These are phyloP conservation scores for Sporothrix protearum DNA, from an alignment of 2,329 filamentous ascomycete genomes.

Conservation along the genomic window DNA sequence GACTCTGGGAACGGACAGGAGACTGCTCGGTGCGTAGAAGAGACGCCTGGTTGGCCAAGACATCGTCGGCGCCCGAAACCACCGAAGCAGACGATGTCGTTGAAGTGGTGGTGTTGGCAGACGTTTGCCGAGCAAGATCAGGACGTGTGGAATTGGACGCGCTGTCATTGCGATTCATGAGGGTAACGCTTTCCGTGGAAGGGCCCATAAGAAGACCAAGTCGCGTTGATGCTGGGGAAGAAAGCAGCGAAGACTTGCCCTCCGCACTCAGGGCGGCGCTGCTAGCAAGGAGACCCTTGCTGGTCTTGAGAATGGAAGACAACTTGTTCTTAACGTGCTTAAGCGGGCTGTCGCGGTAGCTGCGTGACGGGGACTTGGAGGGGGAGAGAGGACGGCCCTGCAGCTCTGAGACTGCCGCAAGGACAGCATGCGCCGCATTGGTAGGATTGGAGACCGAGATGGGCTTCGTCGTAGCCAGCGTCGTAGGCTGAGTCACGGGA, in stretches of 20 bases:
- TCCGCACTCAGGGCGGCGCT: constrained; percentile 63
- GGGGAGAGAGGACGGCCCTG: constrained; percentile 44
- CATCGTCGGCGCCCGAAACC: constrained; percentile 28
- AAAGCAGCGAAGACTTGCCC: constrained; percentile 55
- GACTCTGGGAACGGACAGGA: constrained; percentile 41
- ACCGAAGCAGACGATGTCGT: neutral
- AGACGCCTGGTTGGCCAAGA: neutral
- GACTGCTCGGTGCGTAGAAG: constrained; percentile 22
- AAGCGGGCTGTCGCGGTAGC: constrained; percentile 68
- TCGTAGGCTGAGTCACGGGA: constrained; percentile 34
- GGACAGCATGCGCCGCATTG: constrained; percentile 18
- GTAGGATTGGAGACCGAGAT: constrained; percentile 58
- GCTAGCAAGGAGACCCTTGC: constrained; percentile 79
- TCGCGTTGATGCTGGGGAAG: constrained; percentile 47
- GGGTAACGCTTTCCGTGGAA: constrained; percentile 49
- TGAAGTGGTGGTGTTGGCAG: neutral
- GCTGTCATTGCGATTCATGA: constrained; percentile 30
- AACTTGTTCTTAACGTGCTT: constrained; percentile 92
- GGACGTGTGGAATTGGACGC: constrained; percentile 44
- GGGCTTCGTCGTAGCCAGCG: constrained; percentile 52
- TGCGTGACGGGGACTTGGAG: constrained; percentile 55
- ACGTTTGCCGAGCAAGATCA: constrained; percentile 42
- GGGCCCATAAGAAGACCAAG: constrained; percentile 43
- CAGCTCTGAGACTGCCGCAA: constrained; percentile 47
- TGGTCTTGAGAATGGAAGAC: constrained; percentile 84